Percentiles rank a stretch among this genome's conserved stretches.
phyloP scores from a whole-genome alignment of 2,329 filamentous ascomycete genomes.

The Parastagonospora avenae region DNA sequence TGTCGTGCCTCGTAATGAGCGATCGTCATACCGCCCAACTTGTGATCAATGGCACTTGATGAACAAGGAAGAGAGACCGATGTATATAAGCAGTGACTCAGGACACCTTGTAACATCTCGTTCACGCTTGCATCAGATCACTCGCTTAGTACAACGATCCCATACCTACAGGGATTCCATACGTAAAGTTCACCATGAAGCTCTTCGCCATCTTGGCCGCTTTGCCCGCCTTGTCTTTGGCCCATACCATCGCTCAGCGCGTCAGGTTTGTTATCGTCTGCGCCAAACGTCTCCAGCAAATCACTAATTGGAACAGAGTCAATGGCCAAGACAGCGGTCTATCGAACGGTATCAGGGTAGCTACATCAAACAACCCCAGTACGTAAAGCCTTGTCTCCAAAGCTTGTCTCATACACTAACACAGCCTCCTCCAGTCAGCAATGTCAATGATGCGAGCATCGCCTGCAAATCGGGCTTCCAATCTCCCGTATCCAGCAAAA shows the following conservation, averaged over 20 bases:
- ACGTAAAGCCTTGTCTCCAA: neutral
- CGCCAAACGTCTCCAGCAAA: neutral
- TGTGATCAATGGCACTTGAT: conserved; percentile 1
- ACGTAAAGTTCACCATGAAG: conserved; percentile 31
- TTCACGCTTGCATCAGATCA: conserved; percentile 3
- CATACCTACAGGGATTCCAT: neutral
- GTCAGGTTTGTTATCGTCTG: conserved; percentile 37
- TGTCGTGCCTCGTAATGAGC: conserved; percentile 7
- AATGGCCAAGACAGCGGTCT: conserved; percentile 54
- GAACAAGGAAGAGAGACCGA: neutral
- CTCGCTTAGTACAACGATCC: neutral
- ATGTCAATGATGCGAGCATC: conserved; percentile 54
- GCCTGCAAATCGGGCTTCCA: conserved; percentile 54
- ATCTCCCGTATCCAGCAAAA: conserved; percentile 38
- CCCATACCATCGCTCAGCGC: conserved; percentile 54
- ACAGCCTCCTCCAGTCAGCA: conserved; percentile 39
- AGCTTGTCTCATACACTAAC: neutral
- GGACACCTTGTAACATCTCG: neutral
- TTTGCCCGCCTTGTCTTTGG: conserved; percentile 41
- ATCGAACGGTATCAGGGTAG: conserved; percentile 57
- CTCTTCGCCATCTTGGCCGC: conserved; percentile 31
- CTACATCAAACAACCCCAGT: conserved; percentile 56
- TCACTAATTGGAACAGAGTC: conserved; percentile 14
- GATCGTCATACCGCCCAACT: conserved; percentile 5
- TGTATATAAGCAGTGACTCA: conserved; percentile 16